These are phyloP conservation scores for Sporisorium graminicola DNA, from an alignment of 1,284 basidiomycete species.

Conservation along the genomic window DNA sequence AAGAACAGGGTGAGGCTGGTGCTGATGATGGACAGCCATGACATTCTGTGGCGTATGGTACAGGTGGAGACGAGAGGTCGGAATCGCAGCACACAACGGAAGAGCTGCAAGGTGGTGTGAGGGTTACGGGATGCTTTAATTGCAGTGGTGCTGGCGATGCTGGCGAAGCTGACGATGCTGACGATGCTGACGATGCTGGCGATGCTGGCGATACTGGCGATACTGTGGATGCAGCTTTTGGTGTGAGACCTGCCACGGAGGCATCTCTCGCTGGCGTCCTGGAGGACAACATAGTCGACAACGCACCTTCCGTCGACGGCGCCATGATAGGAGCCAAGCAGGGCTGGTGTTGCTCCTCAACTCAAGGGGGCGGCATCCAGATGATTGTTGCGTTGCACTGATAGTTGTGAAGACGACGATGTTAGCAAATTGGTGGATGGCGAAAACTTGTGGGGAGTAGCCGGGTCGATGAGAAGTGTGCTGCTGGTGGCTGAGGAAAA, in stretches of 20 bases:
- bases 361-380: neutral
- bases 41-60: slow-evolving; percentile 20
- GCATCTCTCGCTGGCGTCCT: neutral
- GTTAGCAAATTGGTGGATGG: slow-evolving; percentile 3
- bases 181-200: slow-evolving; percentile 4
- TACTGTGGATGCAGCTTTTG: neutral
- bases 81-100: slow-evolving; percentile 37
- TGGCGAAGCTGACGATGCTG: slow-evolving; percentile 4
- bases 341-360: neutral
- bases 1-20: slow-evolving; percentile 33
- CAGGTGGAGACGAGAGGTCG: slow-evolving; percentile 14
- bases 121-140: neutral
- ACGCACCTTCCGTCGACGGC: slow-evolving; percentile 24
- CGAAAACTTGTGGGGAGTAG: neutral
- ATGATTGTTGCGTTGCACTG: neutral
- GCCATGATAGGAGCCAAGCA: slow-evolving; percentile 11
- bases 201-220: slow-evolving; percentile 7
- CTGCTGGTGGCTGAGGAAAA: neutral
- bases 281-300: slow-evolving; percentile 11
- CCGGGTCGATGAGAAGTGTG: neutral
- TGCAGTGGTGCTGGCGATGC: slow-evolving; percentile 1
- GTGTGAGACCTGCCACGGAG: neutral
- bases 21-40: slow-evolving; percentile 18
- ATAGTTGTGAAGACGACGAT: neutral
- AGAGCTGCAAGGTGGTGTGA: slow-evolving; percentile 2